phyloP scores from a whole-genome alignment of 305 asterid species.

The Fraxinus greggii region DNA sequence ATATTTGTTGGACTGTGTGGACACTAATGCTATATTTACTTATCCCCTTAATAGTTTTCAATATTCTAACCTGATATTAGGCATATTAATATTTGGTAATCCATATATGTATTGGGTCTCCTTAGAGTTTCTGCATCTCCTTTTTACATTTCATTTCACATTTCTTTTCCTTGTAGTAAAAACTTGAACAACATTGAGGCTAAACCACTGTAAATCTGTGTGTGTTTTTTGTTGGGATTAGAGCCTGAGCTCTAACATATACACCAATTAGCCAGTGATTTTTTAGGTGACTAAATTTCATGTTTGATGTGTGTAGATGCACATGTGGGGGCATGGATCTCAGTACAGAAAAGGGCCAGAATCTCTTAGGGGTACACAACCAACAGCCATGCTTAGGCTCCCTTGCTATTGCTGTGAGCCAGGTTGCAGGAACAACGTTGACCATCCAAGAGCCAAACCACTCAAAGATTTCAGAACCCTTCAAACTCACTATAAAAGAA shows the following conservation, averaged over 20 bases:
- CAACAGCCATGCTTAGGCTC: conserved; percentile 24
- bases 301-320: conserved; percentile 5
- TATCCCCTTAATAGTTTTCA: not conserved
- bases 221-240: not conserved
- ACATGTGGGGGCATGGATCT: conserved; percentile 31
- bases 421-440: conserved; percentile 25
- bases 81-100: not conserved
- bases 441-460: conserved; percentile 24
- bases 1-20: not conserved
- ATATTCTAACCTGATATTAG: not conserved
- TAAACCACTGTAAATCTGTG: not conserved
- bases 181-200: not conserved
- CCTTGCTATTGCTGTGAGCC: conserved; percentile 25
- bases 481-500: conserved; percentile 25
- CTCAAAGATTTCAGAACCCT: conserved; percentile 26
- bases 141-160: not conserved
- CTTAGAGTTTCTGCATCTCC: not conserved
- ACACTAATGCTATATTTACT: not conserved
- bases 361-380: conserved; percentile 21
- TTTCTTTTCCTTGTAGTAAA: not conserved
- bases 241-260: not conserved
- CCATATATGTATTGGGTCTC: not conserved
- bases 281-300: not conserved
- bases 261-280: not conserved
- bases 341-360: conserved; percentile 27